Percentiles rank a stretch among this genome's conserved stretches.
Conservation (phyloP, 2,329 filamentous ascomycete genomes). For the Sporothrix dimorphospora region DNA sequence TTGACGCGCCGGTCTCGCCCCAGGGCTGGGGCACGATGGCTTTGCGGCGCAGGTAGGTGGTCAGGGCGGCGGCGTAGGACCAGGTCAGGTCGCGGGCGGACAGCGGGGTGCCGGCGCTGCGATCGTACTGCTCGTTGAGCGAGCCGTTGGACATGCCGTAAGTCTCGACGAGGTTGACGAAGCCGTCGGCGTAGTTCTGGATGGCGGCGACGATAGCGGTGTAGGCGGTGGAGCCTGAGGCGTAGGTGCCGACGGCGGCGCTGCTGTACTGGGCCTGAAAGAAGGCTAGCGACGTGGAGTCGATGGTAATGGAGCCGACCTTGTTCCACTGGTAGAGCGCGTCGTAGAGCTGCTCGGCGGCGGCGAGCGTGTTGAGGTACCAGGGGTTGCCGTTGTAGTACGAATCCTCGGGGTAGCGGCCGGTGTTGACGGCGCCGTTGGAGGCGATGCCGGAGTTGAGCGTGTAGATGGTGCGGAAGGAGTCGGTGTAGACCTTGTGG, state of each 20-base stretch:
- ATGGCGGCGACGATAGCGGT: constrained; percentile 60
- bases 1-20: constrained; percentile 40
- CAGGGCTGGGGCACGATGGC: constrained; percentile 58
- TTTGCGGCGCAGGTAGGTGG: constrained; percentile 60
- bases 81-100: constrained; percentile 71
- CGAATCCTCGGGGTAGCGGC: constrained; percentile 71
- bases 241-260: constrained; percentile 65
- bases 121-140: constrained; percentile 68
- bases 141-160: constrained; percentile 67
- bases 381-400: constrained; percentile 83
- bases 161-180: constrained; percentile 62
- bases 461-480: constrained; percentile 69
- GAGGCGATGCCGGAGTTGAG: constrained; percentile 68
- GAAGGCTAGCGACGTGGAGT: constrained; percentile 67
- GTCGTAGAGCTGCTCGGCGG: constrained; percentile 79
- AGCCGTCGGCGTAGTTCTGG: constrained; percentile 62
- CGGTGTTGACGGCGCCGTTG: constrained; percentile 63
- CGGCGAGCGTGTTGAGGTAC: constrained; percentile 71
- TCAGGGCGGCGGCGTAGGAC: constrained; percentile 73
- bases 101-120: constrained; percentile 53
- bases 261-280: constrained; percentile 67
- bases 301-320: constrained; percentile 65
- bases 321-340: constrained; percentile 72
- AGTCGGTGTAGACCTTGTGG: constrained; percentile 74
- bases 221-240: constrained; percentile 46